phyloP scores from a whole-genome alignment of 2,329 filamentous ascomycete species.

The Apiospora hydei region DNA sequence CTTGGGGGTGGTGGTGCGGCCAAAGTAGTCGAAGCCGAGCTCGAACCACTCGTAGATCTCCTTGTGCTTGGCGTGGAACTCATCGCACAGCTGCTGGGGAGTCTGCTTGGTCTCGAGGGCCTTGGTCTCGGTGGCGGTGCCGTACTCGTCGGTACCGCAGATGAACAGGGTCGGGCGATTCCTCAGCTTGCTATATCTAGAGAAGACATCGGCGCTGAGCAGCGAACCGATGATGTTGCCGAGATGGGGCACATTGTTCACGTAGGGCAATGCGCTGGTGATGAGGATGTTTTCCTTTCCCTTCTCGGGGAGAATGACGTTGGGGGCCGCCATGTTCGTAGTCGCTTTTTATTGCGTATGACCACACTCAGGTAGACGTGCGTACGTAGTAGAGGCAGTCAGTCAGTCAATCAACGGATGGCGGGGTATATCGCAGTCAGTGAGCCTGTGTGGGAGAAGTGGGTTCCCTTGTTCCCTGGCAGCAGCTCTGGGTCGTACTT shows the following conservation, averaged over 20 bases:
- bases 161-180: slow-evolving; percentile 83
- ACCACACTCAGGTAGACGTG: not conserved
- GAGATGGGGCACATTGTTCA: slow-evolving; percentile 79
- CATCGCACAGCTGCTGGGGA: slow-evolving; percentile 85
- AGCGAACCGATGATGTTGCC: slow-evolving; percentile 90
- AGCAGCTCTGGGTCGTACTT: not conserved
- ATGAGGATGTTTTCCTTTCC: slow-evolving; percentile 89
- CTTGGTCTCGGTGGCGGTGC: slow-evolving; percentile 95
- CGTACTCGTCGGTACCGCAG: slow-evolving; percentile 93
- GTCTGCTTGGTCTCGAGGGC: slow-evolving; percentile 87
- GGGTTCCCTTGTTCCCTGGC: not conserved
- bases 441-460: slow-evolving; percentile 13
- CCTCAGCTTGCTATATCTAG: slow-evolving; percentile 81
- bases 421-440: slow-evolving; percentile 14
- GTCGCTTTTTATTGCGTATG: not conserved
- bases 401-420: slow-evolving; percentile 1
- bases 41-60: slow-evolving; percentile 97
- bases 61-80: slow-evolving; percentile 90
- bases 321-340: slow-evolving; percentile 25
- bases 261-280: slow-evolving; percentile 90
- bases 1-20: slow-evolving; percentile 85
- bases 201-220: slow-evolving; percentile 86
- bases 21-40: slow-evolving; percentile 94
- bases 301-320: slow-evolving; percentile 66
- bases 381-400: no score